Conservation (phyloP, 2,329 filamentous ascomycete species). For the Cladophialophora carrionii region DNA sequence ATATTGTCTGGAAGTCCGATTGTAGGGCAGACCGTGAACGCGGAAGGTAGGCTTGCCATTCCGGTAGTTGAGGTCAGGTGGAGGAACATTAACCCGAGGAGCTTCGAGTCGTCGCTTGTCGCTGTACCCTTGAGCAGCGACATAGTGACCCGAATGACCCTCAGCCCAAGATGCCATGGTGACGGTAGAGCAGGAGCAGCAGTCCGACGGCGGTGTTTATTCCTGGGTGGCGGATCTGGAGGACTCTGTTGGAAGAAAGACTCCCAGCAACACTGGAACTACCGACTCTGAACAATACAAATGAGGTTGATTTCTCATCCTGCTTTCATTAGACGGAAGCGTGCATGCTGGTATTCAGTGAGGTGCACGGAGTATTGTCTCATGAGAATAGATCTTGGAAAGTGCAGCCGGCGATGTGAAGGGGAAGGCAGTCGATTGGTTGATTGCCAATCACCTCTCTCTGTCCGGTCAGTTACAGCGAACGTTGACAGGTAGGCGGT, state of each 20-base stretch:
- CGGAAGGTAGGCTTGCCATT: conserved; percentile 26
- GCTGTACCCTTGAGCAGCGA: conserved; percentile 26
- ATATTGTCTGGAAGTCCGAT: conserved; percentile 24
- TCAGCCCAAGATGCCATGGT: not conserved
- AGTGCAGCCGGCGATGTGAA: not conserved
- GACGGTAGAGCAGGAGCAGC: not conserved
- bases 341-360: not conserved
- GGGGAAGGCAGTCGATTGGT: not conserved
- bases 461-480: not conserved
- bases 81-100: conserved; percentile 28
- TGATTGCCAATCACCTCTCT: not conserved
- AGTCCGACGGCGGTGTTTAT: not conserved
- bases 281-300: too few species aligned
- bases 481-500: not conserved
- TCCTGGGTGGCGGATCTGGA: not conserved
- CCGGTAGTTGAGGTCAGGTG: conserved; percentile 28
- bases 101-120: conserved; percentile 25
- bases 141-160: conserved; percentile 19
- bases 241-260: not conserved
- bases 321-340: not conserved
- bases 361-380: not conserved
- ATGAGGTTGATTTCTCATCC: not conserved
- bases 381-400: not conserved
- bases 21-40: conserved; percentile 22
- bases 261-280: not conserved